Evolutionary conservation across 2,329 filamentous ascomycete genomes (phyloP).

Genomic region (Cryphonectria japonica): DNA sequence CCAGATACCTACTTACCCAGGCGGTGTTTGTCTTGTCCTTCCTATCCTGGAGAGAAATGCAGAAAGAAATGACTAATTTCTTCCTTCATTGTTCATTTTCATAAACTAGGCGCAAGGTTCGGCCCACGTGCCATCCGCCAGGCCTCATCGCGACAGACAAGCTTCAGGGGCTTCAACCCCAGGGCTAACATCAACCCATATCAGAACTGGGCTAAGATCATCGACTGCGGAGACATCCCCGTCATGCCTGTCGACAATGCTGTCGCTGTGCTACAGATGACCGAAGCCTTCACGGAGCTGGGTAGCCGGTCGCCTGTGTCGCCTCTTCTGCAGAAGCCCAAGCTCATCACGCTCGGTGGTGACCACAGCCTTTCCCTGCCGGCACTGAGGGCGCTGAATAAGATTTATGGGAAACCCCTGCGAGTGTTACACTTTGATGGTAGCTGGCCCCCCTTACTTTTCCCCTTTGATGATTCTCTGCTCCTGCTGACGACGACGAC

Average conservation of each 20-base stretch:
- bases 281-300: conserved; percentile 75
- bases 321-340: conserved; percentile 46
- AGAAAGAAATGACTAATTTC: neutral
- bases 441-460: conserved; percentile 34
- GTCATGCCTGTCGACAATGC: conserved; percentile 85
- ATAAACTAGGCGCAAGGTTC: conserved; percentile 67
- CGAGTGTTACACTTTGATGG: conserved; percentile 76
- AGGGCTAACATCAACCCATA: conserved; percentile 85
- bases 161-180: conserved; percentile 80
- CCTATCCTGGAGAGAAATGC: neutral
- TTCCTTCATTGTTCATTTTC: neutral
- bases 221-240: conserved; percentile 92
- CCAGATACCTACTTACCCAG: neutral
- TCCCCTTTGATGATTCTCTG: no score
- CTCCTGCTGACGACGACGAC: neutral
- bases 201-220: conserved; percentile 73
- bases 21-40: no score
- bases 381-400: conserved; percentile 67
- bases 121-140: conserved; percentile 86
- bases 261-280: conserved; percentile 83
- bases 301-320: conserved; percentile 45
- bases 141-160: conserved; percentile 79
- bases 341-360: conserved; percentile 71
- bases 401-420: conserved; percentile 64
- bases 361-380: conserved; percentile 74